phyloP scores from a whole-genome alignment of 768 basidiomycete species.

The Lactarius sanguifluus region DNA sequence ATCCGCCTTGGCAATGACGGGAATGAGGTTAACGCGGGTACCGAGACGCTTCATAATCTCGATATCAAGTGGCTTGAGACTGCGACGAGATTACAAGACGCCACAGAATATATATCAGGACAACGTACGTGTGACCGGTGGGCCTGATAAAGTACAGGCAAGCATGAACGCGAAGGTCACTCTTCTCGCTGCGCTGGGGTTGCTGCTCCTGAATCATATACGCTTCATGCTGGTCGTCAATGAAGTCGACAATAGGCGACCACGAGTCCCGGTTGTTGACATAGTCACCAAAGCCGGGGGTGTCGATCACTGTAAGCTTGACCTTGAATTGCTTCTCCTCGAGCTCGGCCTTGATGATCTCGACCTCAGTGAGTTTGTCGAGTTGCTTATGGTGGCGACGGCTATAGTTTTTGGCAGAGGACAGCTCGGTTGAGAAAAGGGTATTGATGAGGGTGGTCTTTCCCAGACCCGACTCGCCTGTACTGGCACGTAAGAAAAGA shows the following conservation, averaged over 20 bases:
- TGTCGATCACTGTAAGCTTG: slow-evolving; percentile 98
- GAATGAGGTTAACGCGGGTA: slow-evolving; percentile 96
- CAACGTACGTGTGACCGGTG: slow-evolving; percentile 89
- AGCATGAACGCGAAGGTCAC: slow-evolving; percentile 92
- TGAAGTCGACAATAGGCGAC: slow-evolving; percentile 98
- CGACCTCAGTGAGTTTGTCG: slow-evolving; percentile 97
- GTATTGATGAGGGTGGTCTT: slow-evolving; percentile 99
- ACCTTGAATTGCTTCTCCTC: slow-evolving; percentile 99
- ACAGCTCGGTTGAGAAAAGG: slow-evolving; percentile 96
- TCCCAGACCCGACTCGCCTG: slow-evolving; percentile 95
- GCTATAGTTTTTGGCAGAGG: slow-evolving; percentile 85
- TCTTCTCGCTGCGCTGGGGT: slow-evolving; percentile 92
- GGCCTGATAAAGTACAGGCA: slow-evolving; percentile 97
- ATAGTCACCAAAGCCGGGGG: slow-evolving; percentile 99
- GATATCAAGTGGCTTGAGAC: slow-evolving; percentile 95
- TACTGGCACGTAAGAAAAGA: slow-evolving; percentile 10
- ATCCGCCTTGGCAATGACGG: slow-evolving; percentile 96
- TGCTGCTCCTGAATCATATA: slow-evolving; percentile 99
- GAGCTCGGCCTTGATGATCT: slow-evolving; percentile 98
- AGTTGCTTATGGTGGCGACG: slow-evolving; percentile 92
- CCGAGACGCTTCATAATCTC: slow-evolving; percentile 99
- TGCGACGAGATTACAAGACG: slow-evolving; percentile 34
- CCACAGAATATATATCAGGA: slow-evolving; percentile 7
- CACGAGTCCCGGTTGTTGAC: slow-evolving; percentile 99
- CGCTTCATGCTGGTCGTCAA: slow-evolving; percentile 92